phyloP scores from a whole-genome alignment of 2,329 filamentous ascomycete genomes.

The Colletotrichum aenigma region DNA sequence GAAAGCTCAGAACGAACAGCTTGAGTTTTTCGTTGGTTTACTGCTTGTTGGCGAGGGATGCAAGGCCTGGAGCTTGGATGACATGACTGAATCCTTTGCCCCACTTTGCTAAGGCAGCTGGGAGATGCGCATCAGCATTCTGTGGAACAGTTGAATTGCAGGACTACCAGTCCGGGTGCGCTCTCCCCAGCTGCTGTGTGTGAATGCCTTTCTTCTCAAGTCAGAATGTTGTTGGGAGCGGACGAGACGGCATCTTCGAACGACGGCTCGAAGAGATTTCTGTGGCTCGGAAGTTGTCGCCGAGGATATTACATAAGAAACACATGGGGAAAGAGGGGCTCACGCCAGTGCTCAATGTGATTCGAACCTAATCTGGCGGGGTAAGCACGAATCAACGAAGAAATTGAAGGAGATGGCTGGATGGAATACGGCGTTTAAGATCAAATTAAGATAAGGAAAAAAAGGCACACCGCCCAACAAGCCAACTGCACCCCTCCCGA shows the following conservation, averaged over 20 bases:
- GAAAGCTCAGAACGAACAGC: not conserved
- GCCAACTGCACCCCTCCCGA: not conserved
- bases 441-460: not conserved
- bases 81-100: slow-evolving; percentile 3
- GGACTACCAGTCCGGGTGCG: not conserved
- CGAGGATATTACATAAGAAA: not conserved
- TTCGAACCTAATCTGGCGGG: slow-evolving; percentile 5
- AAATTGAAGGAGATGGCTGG: not conserved
- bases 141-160: not conserved
- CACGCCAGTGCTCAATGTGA: not conserved
- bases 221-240: not conserved
- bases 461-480: not conserved
- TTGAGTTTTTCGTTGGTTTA: not conserved
- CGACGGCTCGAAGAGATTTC: not conserved
- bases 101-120: not conserved
- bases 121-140: not conserved
- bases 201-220: not conserved
- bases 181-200: not conserved
- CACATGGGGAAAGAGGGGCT: not conserved
- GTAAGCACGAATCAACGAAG: not conserved
- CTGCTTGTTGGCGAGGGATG: not conserved
- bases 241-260: not conserved
- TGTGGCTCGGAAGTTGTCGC: not conserved
- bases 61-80: not conserved
- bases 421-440: not conserved